Percentiles rank a stretch among this genome's conserved stretches.
phyloP scores from a whole-genome alignment of 768 basidiomycete genomes.

The Lactarius evosmus region DNA sequence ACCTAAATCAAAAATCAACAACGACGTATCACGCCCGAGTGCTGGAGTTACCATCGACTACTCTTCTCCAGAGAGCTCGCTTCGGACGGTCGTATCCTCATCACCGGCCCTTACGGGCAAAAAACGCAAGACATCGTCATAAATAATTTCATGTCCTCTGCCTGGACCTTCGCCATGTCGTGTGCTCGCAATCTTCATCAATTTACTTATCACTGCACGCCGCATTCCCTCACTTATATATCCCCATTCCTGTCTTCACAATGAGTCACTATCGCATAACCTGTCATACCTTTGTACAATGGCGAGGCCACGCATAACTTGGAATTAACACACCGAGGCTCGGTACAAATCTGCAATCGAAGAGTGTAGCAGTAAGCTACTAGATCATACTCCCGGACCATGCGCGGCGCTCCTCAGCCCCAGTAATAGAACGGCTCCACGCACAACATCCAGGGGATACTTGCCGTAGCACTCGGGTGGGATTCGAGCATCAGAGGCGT shows the following conservation, averaged over 20 bases:
- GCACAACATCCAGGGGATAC: conserved; percentile 33
- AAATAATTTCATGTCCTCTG: conserved; percentile 2
- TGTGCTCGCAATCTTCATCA: conserved; percentile 24
- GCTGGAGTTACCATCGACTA: background rate
- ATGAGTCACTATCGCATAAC: conserved; percentile 16
- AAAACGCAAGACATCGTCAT: conserved; percentile 52
- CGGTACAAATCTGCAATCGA: conserved; percentile 21
- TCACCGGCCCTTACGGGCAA: conserved; percentile 41
- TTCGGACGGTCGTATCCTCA: conserved; percentile 11
- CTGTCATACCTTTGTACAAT: conserved; percentile 29
- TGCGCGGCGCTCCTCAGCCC: conserved; percentile 3
- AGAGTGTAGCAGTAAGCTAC: conserved; percentile 6
- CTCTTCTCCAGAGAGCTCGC: conserved; percentile 13
- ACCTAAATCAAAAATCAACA: conserved; percentile 16
- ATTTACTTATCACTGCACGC: conserved; percentile 28
- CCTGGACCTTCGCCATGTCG: conserved; percentile 1
- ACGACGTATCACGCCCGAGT: background rate
- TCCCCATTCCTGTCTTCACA: conserved; percentile 5
- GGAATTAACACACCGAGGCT: conserved; percentile 21
- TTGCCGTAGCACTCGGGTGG: conserved; percentile 29
- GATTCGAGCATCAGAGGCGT: conserved; percentile 18
- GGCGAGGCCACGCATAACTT: conserved; percentile 19
- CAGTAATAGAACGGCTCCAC: conserved; percentile 35
- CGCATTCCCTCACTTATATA: conserved; percentile 11
- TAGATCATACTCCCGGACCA: conserved; percentile 11